A percentile compares a stretch with the other conserved stretches of the same genome.
Evolutionary conservation across 768 basidiomycete species (phyloP).

Genomic region (Polyporus arcularius): DNA sequence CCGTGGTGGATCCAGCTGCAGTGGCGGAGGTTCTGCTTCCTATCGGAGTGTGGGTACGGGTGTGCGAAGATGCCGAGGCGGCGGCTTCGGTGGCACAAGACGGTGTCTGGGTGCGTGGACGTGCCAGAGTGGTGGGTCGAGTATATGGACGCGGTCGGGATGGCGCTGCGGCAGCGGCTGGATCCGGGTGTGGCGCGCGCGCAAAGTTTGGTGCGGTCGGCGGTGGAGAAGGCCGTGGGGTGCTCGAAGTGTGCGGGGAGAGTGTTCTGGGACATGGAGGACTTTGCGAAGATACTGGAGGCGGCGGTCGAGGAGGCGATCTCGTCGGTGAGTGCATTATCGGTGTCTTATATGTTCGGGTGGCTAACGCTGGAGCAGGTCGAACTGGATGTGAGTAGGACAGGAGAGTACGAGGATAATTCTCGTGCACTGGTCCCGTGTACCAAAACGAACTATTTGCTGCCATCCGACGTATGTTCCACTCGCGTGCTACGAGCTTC

Average conservation of each 20-base stretch:
- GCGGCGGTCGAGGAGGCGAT: conserved; percentile 8
- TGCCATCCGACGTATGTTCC: background rate
- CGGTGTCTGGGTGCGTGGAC: background rate
- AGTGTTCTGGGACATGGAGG: conserved; percentile 5
- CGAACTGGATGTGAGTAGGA: background rate
- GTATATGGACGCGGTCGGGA: conserved; percentile 2
- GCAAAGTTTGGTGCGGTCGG: background rate
- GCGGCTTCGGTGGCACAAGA: background rate
- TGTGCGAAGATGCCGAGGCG: background rate
- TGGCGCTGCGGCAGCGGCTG: background rate
- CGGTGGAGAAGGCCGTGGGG: background rate
- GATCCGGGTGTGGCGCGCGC: conserved; percentile 4
- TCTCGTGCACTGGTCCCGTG: background rate
- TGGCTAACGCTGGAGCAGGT: background rate
- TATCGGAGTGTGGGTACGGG: conserved; percentile 1
- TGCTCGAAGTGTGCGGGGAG: background rate
- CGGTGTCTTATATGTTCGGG: background rate
- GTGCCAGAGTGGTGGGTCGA: conserved; percentile 10
- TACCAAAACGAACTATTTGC: background rate
- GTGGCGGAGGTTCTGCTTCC: conserved; percentile 14
- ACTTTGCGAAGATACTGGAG: conserved; percentile 2
- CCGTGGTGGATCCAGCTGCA: conserved; percentile 14
- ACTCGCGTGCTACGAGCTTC: background rate
- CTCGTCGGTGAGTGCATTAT: background rate
- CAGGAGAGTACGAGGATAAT: background rate